Base-by-base conservation (phyloP, 2,329 filamentous ascomycete species). In the Microsporum audouinii region DNA sequence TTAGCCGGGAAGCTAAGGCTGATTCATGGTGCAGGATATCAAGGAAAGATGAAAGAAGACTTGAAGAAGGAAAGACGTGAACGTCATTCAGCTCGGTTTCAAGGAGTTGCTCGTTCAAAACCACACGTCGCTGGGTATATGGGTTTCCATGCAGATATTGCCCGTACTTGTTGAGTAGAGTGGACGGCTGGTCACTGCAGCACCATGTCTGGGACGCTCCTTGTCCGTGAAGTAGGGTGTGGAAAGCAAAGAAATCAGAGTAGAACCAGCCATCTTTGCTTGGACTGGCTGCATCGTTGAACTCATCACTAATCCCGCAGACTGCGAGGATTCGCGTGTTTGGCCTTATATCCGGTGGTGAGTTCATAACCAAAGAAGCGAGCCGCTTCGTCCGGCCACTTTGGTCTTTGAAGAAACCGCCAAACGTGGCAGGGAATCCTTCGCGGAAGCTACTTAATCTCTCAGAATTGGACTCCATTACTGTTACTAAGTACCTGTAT, bases 211-310 rank as follows among this genome's bases (percentile, higher is more conserved):
- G 62, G 33, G 57, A 43, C n/a, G 62, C 51, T 17, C 47, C 33
- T 27, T 56, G 43, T 29, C 49, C 38, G 23, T 61, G 36, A 8
- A 63, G 49, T 47, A 64, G 57, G 45, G 61, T 57, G 41, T 63
- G 63, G 47, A 64, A 63, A n/a, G 62, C 49, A 49, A 60, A 62
- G 39, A 64, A 64, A 38, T 64, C 63, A 2, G 61, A 62, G n/a
- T 62, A 51, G 34, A 64, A 63, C 61, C 61, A 63, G 31, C 61
- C 61, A 43, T 63, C 63, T 4, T 41, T 60, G 5, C 36, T 39
- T 29, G 45, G 45, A n/a, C 45, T 49, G 3, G 17, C 45, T 4
- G 45, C 14, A n/a, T 49, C 23, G 34, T 59, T 38, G 10, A 53
- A 7, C 3, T 36, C 10, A 33, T 64, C 62, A 33, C 57, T 60